Conservation (phyloP, 1,139 yeast species). For the Saccharomycopsis crataegensis region DNA sequence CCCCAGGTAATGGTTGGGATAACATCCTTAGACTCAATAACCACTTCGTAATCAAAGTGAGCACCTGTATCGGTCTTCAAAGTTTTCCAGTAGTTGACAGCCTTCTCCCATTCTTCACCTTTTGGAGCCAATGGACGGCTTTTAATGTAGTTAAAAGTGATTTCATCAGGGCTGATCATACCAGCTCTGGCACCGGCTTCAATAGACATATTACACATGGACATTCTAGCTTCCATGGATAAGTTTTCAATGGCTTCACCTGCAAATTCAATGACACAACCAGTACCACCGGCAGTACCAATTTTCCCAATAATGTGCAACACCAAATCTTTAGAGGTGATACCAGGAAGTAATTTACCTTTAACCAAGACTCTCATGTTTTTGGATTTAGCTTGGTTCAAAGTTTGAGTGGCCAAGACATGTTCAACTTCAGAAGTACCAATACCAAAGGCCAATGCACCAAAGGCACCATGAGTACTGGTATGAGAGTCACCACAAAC, state of each 20-base stretch:
- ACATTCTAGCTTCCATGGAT: conserved; percentile 99
- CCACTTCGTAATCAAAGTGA: conserved; percentile 74
- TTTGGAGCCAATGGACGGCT: conserved; percentile 93
- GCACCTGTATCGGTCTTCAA: conserved; percentile 86
- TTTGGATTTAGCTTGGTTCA: conserved; percentile 89
- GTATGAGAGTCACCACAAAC: conserved; percentile 99
- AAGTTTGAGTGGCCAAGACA: conserved; percentile 93
- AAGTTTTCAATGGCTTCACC: conserved; percentile 87
- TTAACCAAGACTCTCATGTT: conserved; percentile 86
- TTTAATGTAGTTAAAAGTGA: conserved; percentile 77
- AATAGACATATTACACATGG: conserved; percentile 97
- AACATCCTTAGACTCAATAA: conserved; percentile 75
- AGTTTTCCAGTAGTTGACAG: conserved; percentile 83
- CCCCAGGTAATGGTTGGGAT: conserved; percentile 99
- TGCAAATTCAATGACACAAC: conserved; percentile 91
- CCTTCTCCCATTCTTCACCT: conserved; percentile 93
- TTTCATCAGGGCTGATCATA: conserved; percentile 93
- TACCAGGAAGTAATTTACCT: conserved; percentile 79
- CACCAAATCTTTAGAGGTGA: conserved; percentile 91
- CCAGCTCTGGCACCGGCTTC: conserved; percentile 99
- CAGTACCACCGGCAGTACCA: conserved; percentile 99
- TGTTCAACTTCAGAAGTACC: conserved; percentile 99
- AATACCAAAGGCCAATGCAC: conserved; percentile 96
- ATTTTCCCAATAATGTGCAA: conserved; percentile 92
- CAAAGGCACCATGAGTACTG: conserved; percentile 97